A percentile compares a stretch with the other conserved stretches of the same genome.
Conservation (phyloP, 495 filamentous ascomycete species). For the Aspergillus homomorphus region DNA sequence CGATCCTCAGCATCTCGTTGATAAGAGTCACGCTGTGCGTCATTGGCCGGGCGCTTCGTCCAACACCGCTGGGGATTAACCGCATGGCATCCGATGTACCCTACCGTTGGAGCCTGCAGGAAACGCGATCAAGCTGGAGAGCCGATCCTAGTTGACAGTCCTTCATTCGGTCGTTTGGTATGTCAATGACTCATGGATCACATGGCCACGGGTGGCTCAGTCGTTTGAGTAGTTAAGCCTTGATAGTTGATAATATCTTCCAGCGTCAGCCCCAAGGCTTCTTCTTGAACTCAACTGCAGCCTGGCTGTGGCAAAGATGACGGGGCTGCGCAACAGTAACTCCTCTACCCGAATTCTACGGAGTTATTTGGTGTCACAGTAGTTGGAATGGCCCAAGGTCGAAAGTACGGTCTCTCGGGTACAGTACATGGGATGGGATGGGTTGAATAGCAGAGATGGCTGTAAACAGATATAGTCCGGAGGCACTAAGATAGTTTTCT, state of each 20-base stretch:
- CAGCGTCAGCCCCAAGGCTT: background rate
- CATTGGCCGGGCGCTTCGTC: background rate
- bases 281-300: background rate
- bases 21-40: background rate
- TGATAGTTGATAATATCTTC: constrained; percentile 3
- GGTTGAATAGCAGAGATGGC: too few species aligned
- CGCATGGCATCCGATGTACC: background rate
- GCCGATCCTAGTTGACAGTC: background rate
- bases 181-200: constrained; percentile 4
- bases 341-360: too few species aligned
- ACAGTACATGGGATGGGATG: background rate
- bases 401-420: background rate
- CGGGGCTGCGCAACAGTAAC: background rate
- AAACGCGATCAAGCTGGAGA: background rate
- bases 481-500: background rate
- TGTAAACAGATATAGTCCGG: background rate
- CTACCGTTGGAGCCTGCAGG: constrained; percentile 3
- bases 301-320: background rate
- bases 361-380: background rate
- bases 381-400: background rate
- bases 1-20: background rate
- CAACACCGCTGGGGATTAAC: background rate
- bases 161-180: background rate
- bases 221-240: background rate
- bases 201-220: constrained; percentile 4